These are phyloP conservation scores for Nakataea oryzae DNA, from an alignment of 2,329 filamentous ascomycete species.

Conservation along the genomic window DNA sequence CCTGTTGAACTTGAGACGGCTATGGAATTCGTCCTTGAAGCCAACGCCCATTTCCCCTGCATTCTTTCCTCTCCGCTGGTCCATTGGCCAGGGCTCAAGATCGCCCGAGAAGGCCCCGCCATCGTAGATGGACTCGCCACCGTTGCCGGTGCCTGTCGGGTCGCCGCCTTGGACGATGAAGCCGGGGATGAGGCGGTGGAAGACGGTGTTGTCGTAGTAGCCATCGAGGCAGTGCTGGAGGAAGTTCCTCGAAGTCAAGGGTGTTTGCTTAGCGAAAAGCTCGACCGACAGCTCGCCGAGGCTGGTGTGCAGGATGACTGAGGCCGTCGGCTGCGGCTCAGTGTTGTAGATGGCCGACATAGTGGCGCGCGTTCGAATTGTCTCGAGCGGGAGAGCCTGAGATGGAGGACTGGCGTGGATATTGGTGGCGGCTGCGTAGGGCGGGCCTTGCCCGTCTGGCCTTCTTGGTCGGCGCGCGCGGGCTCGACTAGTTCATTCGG, in stretches of 20 bases:
- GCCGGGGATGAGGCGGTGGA: constrained; percentile 83
- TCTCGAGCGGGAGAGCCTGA: neutral
- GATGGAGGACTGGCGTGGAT: neutral
- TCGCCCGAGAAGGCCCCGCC: constrained; percentile 65
- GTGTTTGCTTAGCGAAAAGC: constrained; percentile 90
- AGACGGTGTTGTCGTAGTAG: constrained; percentile 89
- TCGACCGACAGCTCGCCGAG: constrained; percentile 82
- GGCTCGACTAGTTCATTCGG: neutral
- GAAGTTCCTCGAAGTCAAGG: constrained; percentile 88
- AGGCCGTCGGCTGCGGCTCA: constrained; percentile 88
- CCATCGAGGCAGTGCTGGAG: constrained; percentile 89
- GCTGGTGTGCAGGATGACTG: constrained; percentile 83
- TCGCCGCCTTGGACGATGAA: constrained; percentile 95
- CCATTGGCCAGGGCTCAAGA: constrained; percentile 62
- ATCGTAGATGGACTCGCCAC: constrained; percentile 87
- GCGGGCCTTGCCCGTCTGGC: neutral
- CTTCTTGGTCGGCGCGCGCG: neutral
- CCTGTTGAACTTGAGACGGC: constrained; percentile 83
- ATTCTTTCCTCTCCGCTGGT: constrained; percentile 51
- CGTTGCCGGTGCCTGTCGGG: constrained; percentile 82
- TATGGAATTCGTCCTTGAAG: constrained; percentile 82
- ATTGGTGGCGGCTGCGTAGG: neutral
- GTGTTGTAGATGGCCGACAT: constrained; percentile 94
- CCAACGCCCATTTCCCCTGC: constrained; percentile 48
- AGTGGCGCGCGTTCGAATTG: neutral